These are phyloP conservation scores for Tolypocladium pustulatum DNA, from an alignment of 2,329 filamentous ascomycete species.

Conservation along the genomic window DNA sequence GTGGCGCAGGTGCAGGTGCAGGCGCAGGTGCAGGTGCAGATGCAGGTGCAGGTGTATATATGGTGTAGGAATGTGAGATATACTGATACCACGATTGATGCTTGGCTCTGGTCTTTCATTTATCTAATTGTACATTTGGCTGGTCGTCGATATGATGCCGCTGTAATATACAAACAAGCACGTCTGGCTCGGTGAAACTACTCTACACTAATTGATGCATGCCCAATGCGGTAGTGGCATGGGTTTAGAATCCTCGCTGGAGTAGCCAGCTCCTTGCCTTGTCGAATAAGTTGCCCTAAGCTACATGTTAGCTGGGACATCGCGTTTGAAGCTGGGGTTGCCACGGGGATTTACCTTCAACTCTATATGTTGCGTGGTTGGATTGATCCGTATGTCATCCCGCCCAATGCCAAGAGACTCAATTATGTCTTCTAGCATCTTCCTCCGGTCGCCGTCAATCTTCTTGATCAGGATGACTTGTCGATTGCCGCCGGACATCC, in stretches of 20 bases:
- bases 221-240: neutral
- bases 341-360: slow-evolving; percentile 49
- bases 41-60: slow-evolving; percentile 13
- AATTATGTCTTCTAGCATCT: slow-evolving; percentile 53
- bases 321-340: neutral
- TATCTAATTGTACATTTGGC: slow-evolving; percentile 8
- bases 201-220: neutral
- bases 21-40: too few species aligned
- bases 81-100: slow-evolving; percentile 13
- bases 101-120: slow-evolving; percentile 3
- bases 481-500: slow-evolving; percentile 66
- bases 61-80: slow-evolving; percentile 9
- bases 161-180: slow-evolving; percentile 3
- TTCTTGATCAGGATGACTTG: slow-evolving; percentile 68
- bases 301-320: slow-evolving; percentile 6
- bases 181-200: neutral
- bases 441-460: slow-evolving; percentile 60
- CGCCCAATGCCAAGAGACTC: slow-evolving; percentile 44
- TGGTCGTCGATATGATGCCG: slow-evolving; percentile 2
- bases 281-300: slow-evolving; percentile 22
- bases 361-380: slow-evolving; percentile 61
- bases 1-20: slow-evolving; percentile 9
- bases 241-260: slow-evolving; percentile 21
- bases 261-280: slow-evolving; percentile 21
- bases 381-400: slow-evolving; percentile 42